These are phyloP conservation scores for Phialemoniopsis sp. DNA, from an alignment of 2,329 filamentous ascomycete genomes.

Conservation along the genomic window DNA sequence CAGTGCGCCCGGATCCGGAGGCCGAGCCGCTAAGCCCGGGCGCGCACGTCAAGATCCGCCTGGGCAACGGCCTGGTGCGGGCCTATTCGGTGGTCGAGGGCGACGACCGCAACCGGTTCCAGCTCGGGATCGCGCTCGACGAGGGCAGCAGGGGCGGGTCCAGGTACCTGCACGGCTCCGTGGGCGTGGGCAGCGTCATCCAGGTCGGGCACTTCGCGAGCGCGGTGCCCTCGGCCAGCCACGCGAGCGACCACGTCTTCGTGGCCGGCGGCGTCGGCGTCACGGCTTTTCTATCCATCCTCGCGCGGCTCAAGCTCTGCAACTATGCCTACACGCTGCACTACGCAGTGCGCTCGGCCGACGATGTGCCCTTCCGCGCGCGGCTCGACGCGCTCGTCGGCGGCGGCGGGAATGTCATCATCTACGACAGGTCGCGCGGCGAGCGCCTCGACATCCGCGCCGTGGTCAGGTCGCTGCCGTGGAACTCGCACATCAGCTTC, in stretches of 20 bases:
- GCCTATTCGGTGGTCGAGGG: constrained; percentile 56
- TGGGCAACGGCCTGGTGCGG: constrained; percentile 52
- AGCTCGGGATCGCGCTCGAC: constrained; percentile 55
- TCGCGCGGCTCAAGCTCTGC: constrained; percentile 34
- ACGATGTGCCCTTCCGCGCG: constrained; percentile 47
- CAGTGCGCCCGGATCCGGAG: constrained; percentile 26
- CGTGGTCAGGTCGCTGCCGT: constrained; percentile 40
- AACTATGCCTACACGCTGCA: constrained; percentile 51
- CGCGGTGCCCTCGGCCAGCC: constrained; percentile 37
- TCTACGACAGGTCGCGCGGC: constrained; percentile 50
- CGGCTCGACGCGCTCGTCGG: constrained; percentile 35
- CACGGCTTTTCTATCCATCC: constrained; percentile 55
- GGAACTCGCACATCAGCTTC: constrained; percentile 56
- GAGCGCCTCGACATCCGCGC: constrained; percentile 45
- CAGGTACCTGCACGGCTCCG: constrained; percentile 46
- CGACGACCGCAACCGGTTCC: constrained; percentile 43
- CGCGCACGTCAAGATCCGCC: constrained; percentile 51
- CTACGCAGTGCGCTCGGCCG: constrained; percentile 48
- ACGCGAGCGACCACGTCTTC: constrained; percentile 56
- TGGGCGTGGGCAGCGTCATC: constrained; percentile 43
- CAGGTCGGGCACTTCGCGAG: constrained; percentile 45
- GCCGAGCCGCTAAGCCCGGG: constrained; percentile 33
- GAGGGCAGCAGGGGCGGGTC: constrained; percentile 55
- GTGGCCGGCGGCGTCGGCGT: constrained; percentile 63
- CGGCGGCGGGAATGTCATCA: constrained; percentile 22